Percentiles rank a stretch among this genome's conserved stretches.
phyloP scores from a whole-genome alignment of 2,329 filamentous ascomycete species.

The Microdochium bolleyi region DNA sequence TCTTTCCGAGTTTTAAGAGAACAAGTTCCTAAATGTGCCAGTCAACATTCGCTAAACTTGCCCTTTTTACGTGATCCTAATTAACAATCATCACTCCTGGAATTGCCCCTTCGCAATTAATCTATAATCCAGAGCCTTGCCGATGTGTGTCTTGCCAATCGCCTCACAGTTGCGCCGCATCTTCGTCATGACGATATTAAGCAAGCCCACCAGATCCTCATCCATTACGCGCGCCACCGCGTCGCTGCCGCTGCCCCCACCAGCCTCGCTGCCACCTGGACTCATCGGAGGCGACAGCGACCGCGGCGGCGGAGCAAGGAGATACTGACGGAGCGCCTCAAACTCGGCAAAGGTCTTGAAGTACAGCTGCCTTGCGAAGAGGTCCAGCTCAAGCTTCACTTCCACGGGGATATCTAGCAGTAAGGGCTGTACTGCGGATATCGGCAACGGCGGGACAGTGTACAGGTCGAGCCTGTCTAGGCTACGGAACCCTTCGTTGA shows the following conservation, averaged over 20 bases:
- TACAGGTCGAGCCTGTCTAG: not conserved
- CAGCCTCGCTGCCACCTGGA: constrained; percentile 10
- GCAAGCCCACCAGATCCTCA: constrained; percentile 26
- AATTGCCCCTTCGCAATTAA: constrained; percentile 9
- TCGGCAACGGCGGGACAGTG: constrained; percentile 16
- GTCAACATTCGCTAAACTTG: not conserved
- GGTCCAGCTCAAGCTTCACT: constrained; percentile 43
- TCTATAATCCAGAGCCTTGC: constrained; percentile 24
- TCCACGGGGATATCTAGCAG: constrained; percentile 27
- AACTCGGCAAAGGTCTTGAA: constrained; percentile 48
- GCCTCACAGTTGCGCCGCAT: constrained; percentile 26
- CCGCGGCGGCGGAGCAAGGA: not conserved
- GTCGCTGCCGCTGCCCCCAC: constrained; percentile 14
- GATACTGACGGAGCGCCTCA: constrained; percentile 31
- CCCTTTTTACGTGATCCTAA: not conserved
- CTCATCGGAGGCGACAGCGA: constrained; percentile 37
- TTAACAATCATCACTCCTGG: constrained; percentile 1
- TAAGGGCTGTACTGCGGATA: constrained; percentile 38
- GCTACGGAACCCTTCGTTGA: constrained; percentile 3
- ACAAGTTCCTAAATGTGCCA: not conserved
- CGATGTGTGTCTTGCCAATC: constrained; percentile 33
- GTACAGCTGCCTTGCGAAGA: constrained; percentile 65
- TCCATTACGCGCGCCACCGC: constrained; percentile 12
- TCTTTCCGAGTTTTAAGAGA: not conserved
- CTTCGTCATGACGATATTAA: constrained; percentile 24